Conservation (phyloP, 1,284 basidiomycete species). For the Leccinum subrobustum region DNA sequence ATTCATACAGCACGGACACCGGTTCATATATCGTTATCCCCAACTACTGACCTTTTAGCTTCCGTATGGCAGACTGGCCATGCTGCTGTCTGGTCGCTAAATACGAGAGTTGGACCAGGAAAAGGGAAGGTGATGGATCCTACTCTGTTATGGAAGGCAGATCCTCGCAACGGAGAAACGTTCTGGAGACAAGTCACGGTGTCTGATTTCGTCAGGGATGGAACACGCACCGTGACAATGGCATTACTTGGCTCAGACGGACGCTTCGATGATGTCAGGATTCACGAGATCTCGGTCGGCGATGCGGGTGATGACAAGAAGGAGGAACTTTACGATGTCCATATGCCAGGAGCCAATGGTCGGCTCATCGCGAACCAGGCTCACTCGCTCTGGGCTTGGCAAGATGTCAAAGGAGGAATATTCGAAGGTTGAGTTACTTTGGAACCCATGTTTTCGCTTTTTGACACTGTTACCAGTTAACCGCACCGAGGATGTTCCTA, state of each 20-base stretch:
- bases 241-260: slow-evolving; percentile 23
- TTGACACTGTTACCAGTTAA: slow-evolving; percentile 21
- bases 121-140: slow-evolving; percentile 67
- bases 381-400: slow-evolving; percentile 40
- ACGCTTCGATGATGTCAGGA: slow-evolving; percentile 17
- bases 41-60: slow-evolving; percentile 58
- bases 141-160: slow-evolving; percentile 46
- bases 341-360: slow-evolving; percentile 40
- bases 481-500: slow-evolving; percentile 17
- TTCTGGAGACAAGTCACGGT: slow-evolving; percentile 42
- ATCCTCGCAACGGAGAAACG: slow-evolving; percentile 23
- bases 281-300: slow-evolving; percentile 19
- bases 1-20: slow-evolving; percentile 38
- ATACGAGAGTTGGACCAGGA: slow-evolving; percentile 61
- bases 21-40: slow-evolving; percentile 66
- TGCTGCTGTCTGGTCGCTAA: slow-evolving; percentile 69
- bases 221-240: slow-evolving; percentile 9
- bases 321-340: slow-evolving; percentile 14
- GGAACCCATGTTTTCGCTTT: neutral
- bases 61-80: slow-evolving; percentile 66
- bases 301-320: neutral
- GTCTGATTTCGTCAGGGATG: slow-evolving; percentile 15
- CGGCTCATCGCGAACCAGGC: slow-evolving; percentile 40
- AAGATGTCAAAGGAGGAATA: slow-evolving; percentile 52
- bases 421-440: slow-evolving; percentile 43